phyloP scores from a whole-genome alignment of 148 eudicot species.

The Euryodendron excelsum region DNA sequence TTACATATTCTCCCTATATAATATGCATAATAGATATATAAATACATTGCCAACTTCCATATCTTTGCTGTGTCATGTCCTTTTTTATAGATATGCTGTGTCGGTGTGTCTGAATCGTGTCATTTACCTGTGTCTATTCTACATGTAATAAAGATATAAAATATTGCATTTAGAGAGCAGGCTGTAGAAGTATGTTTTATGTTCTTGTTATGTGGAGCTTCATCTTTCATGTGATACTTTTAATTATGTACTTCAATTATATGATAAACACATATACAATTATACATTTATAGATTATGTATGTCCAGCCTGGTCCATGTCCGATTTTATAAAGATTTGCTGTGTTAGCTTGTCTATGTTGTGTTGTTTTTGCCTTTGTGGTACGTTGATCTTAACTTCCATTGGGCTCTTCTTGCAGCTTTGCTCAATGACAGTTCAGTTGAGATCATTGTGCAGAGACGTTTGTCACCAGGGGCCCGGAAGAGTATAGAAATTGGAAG shows the following conservation, averaged over 20 bases:
- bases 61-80: too few relatives aligned
- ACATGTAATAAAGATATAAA: not conserved
- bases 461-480: slow-evolving; percentile 21
- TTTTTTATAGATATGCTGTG: too few relatives aligned
- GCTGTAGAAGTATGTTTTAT: not conserved
- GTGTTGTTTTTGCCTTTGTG: not conserved
- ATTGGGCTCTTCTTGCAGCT: slow-evolving; percentile 37
- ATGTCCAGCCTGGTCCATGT: not conserved
- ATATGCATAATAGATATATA: too few relatives aligned
- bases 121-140: too few relatives aligned
- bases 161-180: not conserved
- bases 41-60: too few relatives aligned
- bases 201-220: not conserved
- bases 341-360: not conserved
- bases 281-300: not conserved
- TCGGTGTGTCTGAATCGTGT: too few relatives aligned
- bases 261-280: not conserved
- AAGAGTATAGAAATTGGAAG: slow-evolving; percentile 24
- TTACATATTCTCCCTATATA: too few relatives aligned
- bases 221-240: not conserved
- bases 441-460: slow-evolving; percentile 26
- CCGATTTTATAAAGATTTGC: not conserved
- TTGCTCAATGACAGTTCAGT: slow-evolving; percentile 19
- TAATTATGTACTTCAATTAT: not conserved
- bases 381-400: not conserved